Conservation (phyloP, 768 basidiomycete genomes). For the Chiua virens region DNA sequence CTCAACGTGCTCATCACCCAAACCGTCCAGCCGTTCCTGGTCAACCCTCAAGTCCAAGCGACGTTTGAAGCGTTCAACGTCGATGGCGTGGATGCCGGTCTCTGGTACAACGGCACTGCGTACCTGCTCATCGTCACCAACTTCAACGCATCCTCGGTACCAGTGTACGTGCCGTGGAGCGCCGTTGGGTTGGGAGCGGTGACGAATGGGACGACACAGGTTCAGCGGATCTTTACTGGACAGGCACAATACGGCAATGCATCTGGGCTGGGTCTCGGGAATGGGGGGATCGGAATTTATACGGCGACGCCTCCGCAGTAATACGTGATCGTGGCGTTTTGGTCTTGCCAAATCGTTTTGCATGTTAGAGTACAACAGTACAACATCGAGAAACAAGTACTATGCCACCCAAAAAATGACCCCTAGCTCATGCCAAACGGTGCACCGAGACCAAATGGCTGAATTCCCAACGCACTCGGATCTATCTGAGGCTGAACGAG, state of each 20-base stretch:
- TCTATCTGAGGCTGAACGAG: slow-evolving; percentile 32
- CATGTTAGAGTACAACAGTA: no score
- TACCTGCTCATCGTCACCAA: slow-evolving; percentile 25
- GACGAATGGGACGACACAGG: slow-evolving; percentile 14
- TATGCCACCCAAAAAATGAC: no score
- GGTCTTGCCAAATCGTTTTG: no score
- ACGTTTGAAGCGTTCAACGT: slow-evolving; percentile 7
- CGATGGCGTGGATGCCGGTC: slow-evolving; percentile 23
- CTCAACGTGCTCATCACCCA: slow-evolving; percentile 7
- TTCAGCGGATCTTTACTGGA: slow-evolving; percentile 12
- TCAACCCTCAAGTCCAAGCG: not conserved
- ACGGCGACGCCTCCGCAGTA: slow-evolving; percentile 3
- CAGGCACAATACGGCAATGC: slow-evolving; percentile 8
- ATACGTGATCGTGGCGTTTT: not conserved
- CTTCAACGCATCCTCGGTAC: not conserved
- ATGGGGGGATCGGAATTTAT: slow-evolving; percentile 24
- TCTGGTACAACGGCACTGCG: slow-evolving; percentile 21
- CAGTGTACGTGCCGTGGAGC: slow-evolving; percentile 16
- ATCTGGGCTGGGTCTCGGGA: slow-evolving; percentile 16
- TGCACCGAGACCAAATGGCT: slow-evolving; percentile 29
- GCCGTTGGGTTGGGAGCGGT: slow-evolving; percentile 15
- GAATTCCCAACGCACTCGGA: slow-evolving; percentile 13
- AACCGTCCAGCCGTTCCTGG: slow-evolving; percentile 23
- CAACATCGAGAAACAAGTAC: no score
- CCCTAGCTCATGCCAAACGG: slow-evolving; percentile 28